These are phyloP conservation scores for Candida ascalaphidarum DNA, from an alignment of 805 yeast genomes.

Conservation along the genomic window DNA sequence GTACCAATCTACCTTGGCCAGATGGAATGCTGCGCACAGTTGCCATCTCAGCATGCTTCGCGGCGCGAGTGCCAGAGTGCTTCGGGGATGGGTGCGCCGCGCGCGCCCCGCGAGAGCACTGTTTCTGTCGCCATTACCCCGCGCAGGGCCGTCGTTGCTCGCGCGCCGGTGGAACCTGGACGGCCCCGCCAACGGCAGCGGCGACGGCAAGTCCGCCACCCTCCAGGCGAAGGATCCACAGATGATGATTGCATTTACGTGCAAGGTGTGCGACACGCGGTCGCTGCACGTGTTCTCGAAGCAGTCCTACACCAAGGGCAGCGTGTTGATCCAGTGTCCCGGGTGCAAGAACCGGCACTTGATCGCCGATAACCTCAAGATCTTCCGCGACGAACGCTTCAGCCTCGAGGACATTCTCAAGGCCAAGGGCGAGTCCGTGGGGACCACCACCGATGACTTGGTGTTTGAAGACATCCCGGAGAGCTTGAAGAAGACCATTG, in stretches of 20 bases:
- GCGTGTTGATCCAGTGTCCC: constrained; percentile 87
- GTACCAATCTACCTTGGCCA: no score
- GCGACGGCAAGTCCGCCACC: background rate
- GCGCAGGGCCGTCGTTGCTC: no score
- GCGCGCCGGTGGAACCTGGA: no score
- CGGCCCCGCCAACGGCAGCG: no score
- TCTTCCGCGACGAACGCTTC: constrained; percentile 69
- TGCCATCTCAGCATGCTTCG: no score
- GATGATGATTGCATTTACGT: constrained; percentile 84
- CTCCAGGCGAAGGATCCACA: constrained; percentile 66
- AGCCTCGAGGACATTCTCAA: constrained; percentile 74
- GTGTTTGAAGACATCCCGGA: constrained; percentile 65
- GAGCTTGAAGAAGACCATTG: constrained; percentile 39
- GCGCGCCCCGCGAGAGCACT: no score
- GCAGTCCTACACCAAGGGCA: constrained; percentile 82
- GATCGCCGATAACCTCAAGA: constrained; percentile 68
- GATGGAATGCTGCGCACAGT: no score
- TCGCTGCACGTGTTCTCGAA: constrained; percentile 88
- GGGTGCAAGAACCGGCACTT: constrained; percentile 82
- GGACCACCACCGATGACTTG: constrained; percentile 57
- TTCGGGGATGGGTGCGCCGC: no score
- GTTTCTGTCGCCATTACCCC: no score
- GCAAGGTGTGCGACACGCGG: constrained; percentile 76
- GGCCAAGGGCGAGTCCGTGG: constrained; percentile 69
- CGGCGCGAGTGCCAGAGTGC: no score